Evolutionary conservation across 345 rosid species (phyloP).

Genomic region (Syzygium oleosum): DNA sequence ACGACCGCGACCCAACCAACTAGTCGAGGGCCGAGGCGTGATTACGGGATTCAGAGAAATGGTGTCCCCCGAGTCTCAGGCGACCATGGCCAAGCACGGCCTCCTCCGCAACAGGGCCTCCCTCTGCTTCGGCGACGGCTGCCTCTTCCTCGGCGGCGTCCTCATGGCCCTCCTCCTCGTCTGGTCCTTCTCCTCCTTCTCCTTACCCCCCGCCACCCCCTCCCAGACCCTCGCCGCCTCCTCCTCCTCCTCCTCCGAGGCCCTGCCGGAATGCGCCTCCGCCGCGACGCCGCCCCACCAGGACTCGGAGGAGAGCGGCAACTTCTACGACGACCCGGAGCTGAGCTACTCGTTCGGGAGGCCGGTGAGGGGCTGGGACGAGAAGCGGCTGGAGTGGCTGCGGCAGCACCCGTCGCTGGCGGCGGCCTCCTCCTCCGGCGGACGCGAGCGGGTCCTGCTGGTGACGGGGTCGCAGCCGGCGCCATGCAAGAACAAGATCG

Average conservation of each 20-base stretch:
- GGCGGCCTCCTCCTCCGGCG: constrained; percentile 24
- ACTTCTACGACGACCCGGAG: constrained; percentile 70
- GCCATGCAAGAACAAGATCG: constrained; percentile 82
- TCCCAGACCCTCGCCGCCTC: not conserved
- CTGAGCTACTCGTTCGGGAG: constrained; percentile 53
- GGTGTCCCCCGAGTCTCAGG: constrained; percentile 18
- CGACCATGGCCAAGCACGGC: constrained; percentile 26
- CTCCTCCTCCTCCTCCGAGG: not conserved
- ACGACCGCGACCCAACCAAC: too few relatives aligned
- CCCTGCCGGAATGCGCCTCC: not conserved
- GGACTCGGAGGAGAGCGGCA: constrained; percentile 18
- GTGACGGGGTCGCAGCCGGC: constrained; percentile 81
- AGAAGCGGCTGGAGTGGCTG: constrained; percentile 68
- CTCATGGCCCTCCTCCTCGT: constrained; percentile 49
- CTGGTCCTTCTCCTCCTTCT: constrained; percentile 58
- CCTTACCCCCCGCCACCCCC: constrained; percentile 10
- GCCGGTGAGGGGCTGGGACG: constrained; percentile 63
- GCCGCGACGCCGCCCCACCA: constrained; percentile 38
- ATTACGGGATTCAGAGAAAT: not conserved
- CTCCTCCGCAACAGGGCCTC: constrained; percentile 20
- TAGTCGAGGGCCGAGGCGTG: not conserved
- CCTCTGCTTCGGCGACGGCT: constrained; percentile 33
- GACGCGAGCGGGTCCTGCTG: constrained; percentile 46
- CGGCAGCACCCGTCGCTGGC: constrained; percentile 57
- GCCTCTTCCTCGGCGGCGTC: constrained; percentile 58